Evolutionary conservation across 129 eudicot species (phyloP), one percentile per base, ranked within the genome.

Genomic region (Saussurea involucrata): DNA sequence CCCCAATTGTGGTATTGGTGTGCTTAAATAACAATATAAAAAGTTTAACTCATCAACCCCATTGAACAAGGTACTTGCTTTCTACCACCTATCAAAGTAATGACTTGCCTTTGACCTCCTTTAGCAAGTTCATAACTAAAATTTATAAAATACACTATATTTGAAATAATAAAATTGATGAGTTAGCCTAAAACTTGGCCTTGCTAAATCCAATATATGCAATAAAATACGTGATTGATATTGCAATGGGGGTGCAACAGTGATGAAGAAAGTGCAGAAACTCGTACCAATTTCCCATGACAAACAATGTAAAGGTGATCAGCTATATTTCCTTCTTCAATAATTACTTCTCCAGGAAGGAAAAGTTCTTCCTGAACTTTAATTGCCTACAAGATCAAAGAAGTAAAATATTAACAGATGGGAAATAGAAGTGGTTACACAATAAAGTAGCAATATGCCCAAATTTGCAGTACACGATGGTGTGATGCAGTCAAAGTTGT

Each of bases 221-320:
- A 55, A n/a, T 17, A 49, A 13, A 49, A n/a, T 55, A 18, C 4
- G n/a, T 5, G n/a, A n/a, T 44, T 12, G 5, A 11, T 44, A 44
- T 44, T 40, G 49, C 55, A 44, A 44, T 44, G 55, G 13, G 55
- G 18, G 18, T 13, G 0, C 24, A 31, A 73, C 13, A 6, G 22
- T 36, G 44, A 73, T 36, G 44, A 73, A 15, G 64, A 73, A 81
- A 68, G 44, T 32, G 60, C 21, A 65, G 28, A 71, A 28, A 37
- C 28, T 5, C 79, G 8, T 88, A 87, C 96, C 90, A 90, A 40
- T 61, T 75, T 72, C 49, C 90, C 96, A 78, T 87, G 82, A 72
- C 96, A 90, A 77, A 90, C 83, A 67, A 90, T 83, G 80, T 87
- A 88, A 69, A 90, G 85, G 12, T 90, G 90, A 75, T 87, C 96